Evolutionary conservation across 768 basidiomycete genomes (phyloP), one percentile per base, ranked within the genome.

Genomic region (Lactarius hengduanensis): DNA sequence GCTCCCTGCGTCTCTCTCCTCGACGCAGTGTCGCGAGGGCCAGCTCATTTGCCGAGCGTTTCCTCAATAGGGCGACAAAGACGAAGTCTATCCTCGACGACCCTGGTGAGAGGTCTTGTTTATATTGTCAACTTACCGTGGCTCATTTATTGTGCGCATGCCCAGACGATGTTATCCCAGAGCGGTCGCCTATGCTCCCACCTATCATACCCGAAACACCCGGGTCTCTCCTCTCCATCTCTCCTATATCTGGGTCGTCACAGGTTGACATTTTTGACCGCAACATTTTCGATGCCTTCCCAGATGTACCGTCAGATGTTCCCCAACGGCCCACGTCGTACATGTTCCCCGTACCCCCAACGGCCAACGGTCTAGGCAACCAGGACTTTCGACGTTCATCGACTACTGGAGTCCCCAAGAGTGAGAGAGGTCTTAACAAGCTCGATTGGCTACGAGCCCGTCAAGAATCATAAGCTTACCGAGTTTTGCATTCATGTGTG

Each of bases 251-350:
- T 43, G 78, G 80, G 2, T 79, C 72, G 64, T 54, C 77, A 43
- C 61, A 54, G 73, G 66, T 77, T 78, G 69, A 84, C 79, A 84
- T 77, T 59, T 63, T 90, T 53, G 86, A 88, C 72, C 78, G 79
- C 67, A 83, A 83, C 13, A 76, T 89, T 28, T 89, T 87, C 69
- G 89, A 90, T 65, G 83, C 87, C 8, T 91, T 91, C 75, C 90
- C 90, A 28, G 83, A 83, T 40, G 89, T 91, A 6, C 89, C 90
- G 1, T 78, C 81, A 57, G 79, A 78, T 20, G 74, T 80, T 74
- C 36, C 71, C 8, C 62, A 59, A 55, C 61, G 67, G 45, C 54
- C 69, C 1, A 32, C 36, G 32, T 59, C 63, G 57, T 66, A 62
- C 32, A 26, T 69, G 11, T 62, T 59, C 58, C 68, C 70, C 26